Evolutionary conservation across 2,329 filamentous ascomycete species (phyloP), one percentile per base, ranked within the genome.

Genomic region (Penicillium olsonii): DNA sequence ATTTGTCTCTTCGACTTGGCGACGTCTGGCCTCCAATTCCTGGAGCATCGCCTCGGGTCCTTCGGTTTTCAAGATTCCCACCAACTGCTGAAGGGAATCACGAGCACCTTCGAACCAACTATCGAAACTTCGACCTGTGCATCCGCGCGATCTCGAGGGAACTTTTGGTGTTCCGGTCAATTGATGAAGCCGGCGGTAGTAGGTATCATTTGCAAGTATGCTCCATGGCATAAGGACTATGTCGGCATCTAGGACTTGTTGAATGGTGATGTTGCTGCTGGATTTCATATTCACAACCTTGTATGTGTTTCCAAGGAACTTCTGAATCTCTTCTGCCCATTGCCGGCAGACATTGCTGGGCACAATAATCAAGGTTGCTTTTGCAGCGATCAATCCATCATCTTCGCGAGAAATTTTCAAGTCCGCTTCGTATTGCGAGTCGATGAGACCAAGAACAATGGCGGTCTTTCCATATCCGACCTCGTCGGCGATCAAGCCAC

Each of bases 391-490:
- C 1, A 68, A 59, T 33, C 63, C 63, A 2, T 44, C 47, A 9
- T 27, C 41, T 5, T 42, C 40, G 17, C 40, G 35, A 8, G 52
- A 17, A 10, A 52, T 35, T 39, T 50, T 10, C 31, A 45, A 34
- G 37, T 67, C 60, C 10, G 50, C 52, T 9, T 67, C 51, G 17
- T 45, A 31, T 24, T 55, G 52, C 24, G 69, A 65, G 29, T 81
- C 72, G 24, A 86, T 77, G 8, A 87, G 65, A 1, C 75, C 83
- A 11, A 87, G 71, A 2, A 77, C 78, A 0, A 80, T 78, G 1
- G 83, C 78, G 0, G 85, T 88, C 59, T 88, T 88, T 0, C 85
- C 85, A 60, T 84, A 87, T 0, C 82, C 84, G 27, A 86, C 83
- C 37, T 82, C 75, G 59, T 87, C 83, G 2, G 84, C 84, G 27